Conservation (phyloP, 129 eudicot genomes). For the Arctium lappa region DNA sequence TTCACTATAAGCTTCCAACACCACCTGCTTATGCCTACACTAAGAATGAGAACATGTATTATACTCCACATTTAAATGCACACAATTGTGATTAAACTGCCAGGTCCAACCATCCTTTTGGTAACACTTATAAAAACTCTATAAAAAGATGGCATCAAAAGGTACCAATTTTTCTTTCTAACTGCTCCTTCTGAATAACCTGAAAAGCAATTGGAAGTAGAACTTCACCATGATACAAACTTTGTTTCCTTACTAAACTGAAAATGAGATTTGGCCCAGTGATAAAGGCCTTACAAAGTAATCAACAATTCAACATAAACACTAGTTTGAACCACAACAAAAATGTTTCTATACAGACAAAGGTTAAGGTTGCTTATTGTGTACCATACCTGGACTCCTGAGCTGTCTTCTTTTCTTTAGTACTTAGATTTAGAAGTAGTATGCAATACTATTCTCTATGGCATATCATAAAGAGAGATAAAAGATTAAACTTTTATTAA, state of each 20-base stretch:
- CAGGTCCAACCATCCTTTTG: not conserved
- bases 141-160: not conserved
- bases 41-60: constrained; percentile 7
- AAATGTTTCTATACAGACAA: not conserved
- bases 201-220: not conserved
- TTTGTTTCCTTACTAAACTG: not conserved
- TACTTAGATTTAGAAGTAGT: not conserved
- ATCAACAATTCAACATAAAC: not conserved
- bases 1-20: constrained; percentile 82
- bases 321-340: not conserved
- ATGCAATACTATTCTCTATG: not conserved
- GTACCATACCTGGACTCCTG: not conserved
- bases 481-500: not conserved
- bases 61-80: constrained; percentile 2
- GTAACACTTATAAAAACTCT: not conserved
- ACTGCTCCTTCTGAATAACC: not conserved
- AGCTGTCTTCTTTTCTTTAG: not conserved
- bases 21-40: constrained; percentile 93
- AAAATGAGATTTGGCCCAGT: not conserved
- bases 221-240: not conserved
- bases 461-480: not conserved
- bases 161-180: not conserved
- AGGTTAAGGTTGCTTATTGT: not conserved
- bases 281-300: not conserved
- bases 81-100: not conserved